phyloP scores from a whole-genome alignment of 2,329 filamentous ascomycete species.

The Ascochyta clinopodiicola region DNA sequence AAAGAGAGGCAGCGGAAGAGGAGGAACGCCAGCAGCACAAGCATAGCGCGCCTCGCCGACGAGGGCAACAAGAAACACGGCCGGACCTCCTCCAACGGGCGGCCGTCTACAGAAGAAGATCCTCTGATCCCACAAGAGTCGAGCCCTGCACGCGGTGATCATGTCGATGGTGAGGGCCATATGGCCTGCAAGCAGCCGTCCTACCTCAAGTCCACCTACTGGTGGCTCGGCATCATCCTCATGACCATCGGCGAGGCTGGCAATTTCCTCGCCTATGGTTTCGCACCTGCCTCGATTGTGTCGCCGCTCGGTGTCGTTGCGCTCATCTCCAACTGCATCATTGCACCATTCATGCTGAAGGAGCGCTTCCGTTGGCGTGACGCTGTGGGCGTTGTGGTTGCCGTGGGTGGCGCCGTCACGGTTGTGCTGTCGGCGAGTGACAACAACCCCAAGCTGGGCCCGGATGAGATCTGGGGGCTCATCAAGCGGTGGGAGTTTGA shows the following conservation, averaged over 20 bases:
- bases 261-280: constrained; percentile 97
- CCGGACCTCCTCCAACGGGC: not conserved
- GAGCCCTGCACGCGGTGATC: not conserved
- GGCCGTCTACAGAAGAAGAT: constrained; percentile 5
- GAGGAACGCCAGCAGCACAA: constrained; percentile 51
- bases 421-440: constrained; percentile 91
- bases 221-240: constrained; percentile 92
- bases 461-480: constrained; percentile 85
- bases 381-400: constrained; percentile 85
- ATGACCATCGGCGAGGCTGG: constrained; percentile 94
- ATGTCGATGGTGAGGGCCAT: constrained; percentile 20
- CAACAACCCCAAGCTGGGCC: constrained; percentile 88
- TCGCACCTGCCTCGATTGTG: constrained; percentile 96
- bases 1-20: constrained; percentile 44
- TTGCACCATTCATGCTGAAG: constrained; percentile 92
- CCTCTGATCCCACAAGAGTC: constrained; percentile 3
- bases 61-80: constrained; percentile 27
- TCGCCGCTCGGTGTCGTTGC: constrained; percentile 97
- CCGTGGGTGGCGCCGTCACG: constrained; percentile 85
- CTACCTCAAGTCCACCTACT: constrained; percentile 90
- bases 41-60: constrained; percentile 45
- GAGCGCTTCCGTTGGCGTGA: constrained; percentile 86
- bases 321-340: constrained; percentile 93
- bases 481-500: constrained; percentile 91
- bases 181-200: constrained; percentile 62